These are phyloP conservation scores for Tetracentron sinense DNA, from an alignment of 164 flowering plant species.

Conservation along the genomic window DNA sequence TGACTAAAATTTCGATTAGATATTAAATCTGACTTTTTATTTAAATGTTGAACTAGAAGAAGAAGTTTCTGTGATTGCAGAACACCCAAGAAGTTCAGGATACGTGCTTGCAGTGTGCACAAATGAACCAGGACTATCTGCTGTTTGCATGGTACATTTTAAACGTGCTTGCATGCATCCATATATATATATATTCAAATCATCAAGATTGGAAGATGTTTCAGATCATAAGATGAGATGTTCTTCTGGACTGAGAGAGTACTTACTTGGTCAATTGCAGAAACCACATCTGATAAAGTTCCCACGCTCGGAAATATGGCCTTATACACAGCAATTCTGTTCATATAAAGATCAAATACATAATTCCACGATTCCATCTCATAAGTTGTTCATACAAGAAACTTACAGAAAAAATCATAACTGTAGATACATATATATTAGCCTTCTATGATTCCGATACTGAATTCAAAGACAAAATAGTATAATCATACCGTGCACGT, in stretches of 20 bases:
- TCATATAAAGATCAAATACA: neutral
- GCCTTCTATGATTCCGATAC: neutral
- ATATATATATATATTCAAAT: neutral
- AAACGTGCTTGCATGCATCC: conserved; percentile 24
- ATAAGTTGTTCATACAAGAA: no score
- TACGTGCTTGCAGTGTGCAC: neutral
- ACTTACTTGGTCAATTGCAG: conserved; percentile 87
- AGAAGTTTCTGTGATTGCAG: no score
- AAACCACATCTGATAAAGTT: conserved; percentile 66
- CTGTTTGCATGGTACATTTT: neutral
- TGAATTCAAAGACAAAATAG: neutral
- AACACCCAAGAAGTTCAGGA: no score
- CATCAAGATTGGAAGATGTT: no score
- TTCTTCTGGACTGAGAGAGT: neutral
- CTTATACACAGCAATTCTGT: conserved; percentile 91
- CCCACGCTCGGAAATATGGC: conserved; percentile 74
- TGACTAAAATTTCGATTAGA: no score
- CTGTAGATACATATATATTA: no score
- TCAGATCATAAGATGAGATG: no score
- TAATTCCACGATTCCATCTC: neutral
- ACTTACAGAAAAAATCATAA: no score
- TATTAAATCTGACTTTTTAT: no score
- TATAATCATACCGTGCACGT: conserved; percentile 50
- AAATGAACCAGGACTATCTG: no score
- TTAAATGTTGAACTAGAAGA: no score